Conservation (phyloP, 2,329 filamentous ascomycete genomes). For the Paecilomyces sp. region DNA sequence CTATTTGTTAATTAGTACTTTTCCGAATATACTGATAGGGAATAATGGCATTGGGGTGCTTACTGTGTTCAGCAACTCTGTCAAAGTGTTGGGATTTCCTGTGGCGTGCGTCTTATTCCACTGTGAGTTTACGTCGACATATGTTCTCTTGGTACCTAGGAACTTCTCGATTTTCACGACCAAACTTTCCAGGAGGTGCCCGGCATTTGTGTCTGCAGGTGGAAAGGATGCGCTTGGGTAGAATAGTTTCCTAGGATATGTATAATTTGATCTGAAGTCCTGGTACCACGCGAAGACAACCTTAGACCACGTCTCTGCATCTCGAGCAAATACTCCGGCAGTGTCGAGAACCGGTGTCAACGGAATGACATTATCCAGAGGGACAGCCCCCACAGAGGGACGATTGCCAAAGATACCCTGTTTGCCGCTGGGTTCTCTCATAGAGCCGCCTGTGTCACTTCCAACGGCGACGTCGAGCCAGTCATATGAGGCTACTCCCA, state of each 20-base stretch:
- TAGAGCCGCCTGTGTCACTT: conserved; percentile 32
- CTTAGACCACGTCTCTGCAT: conserved; percentile 12
- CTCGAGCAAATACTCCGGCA: conserved; percentile 21
- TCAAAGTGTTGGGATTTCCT: conserved; percentile 7
- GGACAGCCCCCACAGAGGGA: conserved; percentile 15
- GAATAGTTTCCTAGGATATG: conserved; percentile 14
- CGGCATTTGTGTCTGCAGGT: conserved; percentile 12
- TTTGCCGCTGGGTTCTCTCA: conserved; percentile 17
- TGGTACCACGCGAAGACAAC: conserved; percentile 12
- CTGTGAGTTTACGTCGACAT: conserved; percentile 17
- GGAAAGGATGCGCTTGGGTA: conserved; percentile 9
- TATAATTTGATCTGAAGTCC: conserved; percentile 7
- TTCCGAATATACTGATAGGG: background rate
- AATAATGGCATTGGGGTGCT: no score
- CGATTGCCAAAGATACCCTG: conserved; percentile 22
- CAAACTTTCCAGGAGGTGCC: conserved; percentile 15
- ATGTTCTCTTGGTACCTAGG: conserved; percentile 15
- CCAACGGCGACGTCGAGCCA: conserved; percentile 45
- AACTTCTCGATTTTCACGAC: conserved; percentile 16
- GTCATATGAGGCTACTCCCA: conserved; percentile 24
- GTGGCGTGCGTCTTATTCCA: conserved; percentile 15
- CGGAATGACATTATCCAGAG: conserved; percentile 14
- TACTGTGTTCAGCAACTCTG: background rate
- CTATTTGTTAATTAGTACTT: background rate
- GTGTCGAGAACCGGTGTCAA: conserved; percentile 22